Base-by-base conservation (phyloP, 495 filamentous ascomycete species). In the Trichocladium uniseriatum region DNA sequence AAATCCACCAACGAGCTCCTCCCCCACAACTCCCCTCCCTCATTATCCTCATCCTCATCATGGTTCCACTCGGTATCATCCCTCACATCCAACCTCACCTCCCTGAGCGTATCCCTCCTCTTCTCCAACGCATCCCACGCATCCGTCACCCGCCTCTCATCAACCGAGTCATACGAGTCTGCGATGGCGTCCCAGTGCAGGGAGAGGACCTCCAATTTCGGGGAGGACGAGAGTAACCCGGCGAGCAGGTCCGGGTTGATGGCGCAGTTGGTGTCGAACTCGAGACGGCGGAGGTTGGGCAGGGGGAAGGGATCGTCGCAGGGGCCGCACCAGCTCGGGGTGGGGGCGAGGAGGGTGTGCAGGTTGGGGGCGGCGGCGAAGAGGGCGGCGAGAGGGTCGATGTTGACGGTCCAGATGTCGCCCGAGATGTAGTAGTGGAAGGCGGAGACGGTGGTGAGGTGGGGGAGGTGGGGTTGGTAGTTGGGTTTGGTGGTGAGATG, bases 11-110 rank as follows among this genome's bases (percentile, higher is more conserved):
- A n/a, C n/a, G n/a, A 16, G n/a, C 10, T 14, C 22, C 18, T 21
- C 47, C 47, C 21, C 18, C 19, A 3, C 28, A 28, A 32, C 9
- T 21, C 28, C 42, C 24, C 1, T 5, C 14, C 38, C 21, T 21
- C 38, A n/a, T n/a, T n/a, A 1, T 34, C 42, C 38, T 5, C 18
- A 20, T 21, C 14, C 29, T 1, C 1, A 13, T 5, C 44, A 44
- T 4, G 14, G 19, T 15, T 37, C 37, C 20, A 35, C 14, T n/a
- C n/a, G n/a, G n/a, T n/a, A 16, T 38, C 38, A 6, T 21, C 19
- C 35, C 20, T n/a, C 1, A 53, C 10, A 18, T 53, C 44, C 29
- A 53, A 10, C 51, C 51, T 28, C 4, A 53, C 13, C 38, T 53
- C 51, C 21, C 38, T 21, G 8, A 53, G 44, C 34, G 51, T 20